Percentiles rank a stretch among this genome's conserved stretches.
These are phyloP conservation scores for Exophiala sp. DNA, from an alignment of 2,329 filamentous ascomycete genomes.

Conservation along the genomic window DNA sequence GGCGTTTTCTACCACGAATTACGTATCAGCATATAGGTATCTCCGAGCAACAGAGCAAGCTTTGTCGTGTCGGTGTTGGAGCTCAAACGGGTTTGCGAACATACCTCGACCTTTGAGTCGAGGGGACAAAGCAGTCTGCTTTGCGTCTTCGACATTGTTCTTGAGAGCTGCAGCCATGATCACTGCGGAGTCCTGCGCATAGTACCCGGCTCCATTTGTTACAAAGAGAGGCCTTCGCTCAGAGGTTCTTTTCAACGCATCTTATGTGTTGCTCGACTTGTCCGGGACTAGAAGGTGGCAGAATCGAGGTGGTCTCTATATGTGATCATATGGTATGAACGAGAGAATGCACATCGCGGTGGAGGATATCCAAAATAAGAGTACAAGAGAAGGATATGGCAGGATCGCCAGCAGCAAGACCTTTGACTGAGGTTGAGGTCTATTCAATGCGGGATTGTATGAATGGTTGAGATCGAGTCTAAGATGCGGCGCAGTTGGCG, in stretches of 20 bases:
- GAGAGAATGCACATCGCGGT: conserved; percentile 17
- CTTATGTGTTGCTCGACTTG: background rate
- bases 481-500: background rate
- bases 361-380: conserved; percentile 21
- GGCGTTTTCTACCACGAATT: conserved; percentile 57
- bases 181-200: conserved; percentile 15
- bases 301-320: background rate
- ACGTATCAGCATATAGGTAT: conserved; percentile 4
- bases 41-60: background rate
- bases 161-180: conserved; percentile 43
- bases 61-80: background rate
- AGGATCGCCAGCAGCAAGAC: conserved; percentile 3
- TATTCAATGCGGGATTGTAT: background rate
- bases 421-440: conserved; percentile 30
- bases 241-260: conserved; percentile 5
- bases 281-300: background rate
- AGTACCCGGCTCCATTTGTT: conserved; percentile 20
- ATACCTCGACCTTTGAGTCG: conserved; percentile 49
- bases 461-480: conserved; percentile 1
- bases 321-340: conserved; percentile 1
- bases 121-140: conserved; percentile 45
- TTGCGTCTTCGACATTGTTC: conserved; percentile 44
- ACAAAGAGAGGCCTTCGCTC: conserved; percentile 1
- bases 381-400: conserved; percentile 21
- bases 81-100: conserved; percentile 21